Percentiles rank a stretch among this genome's conserved stretches.
Conservation (phyloP, 2,329 filamentous ascomycete genomes). For the Hortaea sp. region DNA sequence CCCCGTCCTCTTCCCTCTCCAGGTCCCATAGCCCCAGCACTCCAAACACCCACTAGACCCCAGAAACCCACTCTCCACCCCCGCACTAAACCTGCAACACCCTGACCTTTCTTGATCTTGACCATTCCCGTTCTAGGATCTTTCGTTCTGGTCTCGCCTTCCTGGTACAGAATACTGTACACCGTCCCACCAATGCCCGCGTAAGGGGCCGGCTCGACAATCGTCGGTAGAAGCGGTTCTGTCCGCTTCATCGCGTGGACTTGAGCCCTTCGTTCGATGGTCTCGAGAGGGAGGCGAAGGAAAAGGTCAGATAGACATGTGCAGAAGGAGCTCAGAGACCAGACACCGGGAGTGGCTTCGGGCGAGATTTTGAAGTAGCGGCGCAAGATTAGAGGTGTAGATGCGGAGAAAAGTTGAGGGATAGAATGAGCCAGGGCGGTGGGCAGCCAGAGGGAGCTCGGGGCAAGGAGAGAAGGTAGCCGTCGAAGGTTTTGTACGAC, state of each 20-base stretch:
- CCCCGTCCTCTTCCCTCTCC: slow-evolving; percentile 46
- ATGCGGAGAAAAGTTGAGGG: slow-evolving; percentile 71
- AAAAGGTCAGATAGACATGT: slow-evolving; percentile 72
- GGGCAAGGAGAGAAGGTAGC: slow-evolving; percentile 60
- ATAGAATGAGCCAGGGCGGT: slow-evolving; percentile 84
- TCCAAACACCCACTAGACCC: slow-evolving; percentile 66
- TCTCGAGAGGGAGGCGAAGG: slow-evolving; percentile 82
- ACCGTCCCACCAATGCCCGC: slow-evolving; percentile 84
- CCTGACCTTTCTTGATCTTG: slow-evolving; percentile 52
- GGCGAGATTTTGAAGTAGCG: slow-evolving; percentile 78
- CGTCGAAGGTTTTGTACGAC: slow-evolving; percentile 68
- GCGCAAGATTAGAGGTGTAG: slow-evolving; percentile 74
- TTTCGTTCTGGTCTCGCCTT: slow-evolving; percentile 49
- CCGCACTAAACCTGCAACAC: slow-evolving; percentile 57
- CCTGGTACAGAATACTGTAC: slow-evolving; percentile 74
- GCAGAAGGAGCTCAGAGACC: slow-evolving; percentile 72
- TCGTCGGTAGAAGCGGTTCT: slow-evolving; percentile 48
- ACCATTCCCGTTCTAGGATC: slow-evolving; percentile 23
- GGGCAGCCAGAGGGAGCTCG: slow-evolving; percentile 59
- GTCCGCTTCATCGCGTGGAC: slow-evolving; percentile 35
- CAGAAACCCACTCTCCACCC: slow-evolving; percentile 72
- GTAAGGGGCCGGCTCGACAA: slow-evolving; percentile 73
- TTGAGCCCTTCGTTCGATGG: slow-evolving; percentile 80
- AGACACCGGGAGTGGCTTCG: slow-evolving; percentile 67
- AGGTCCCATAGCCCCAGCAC: slow-evolving; percentile 52